phyloP scores from a whole-genome alignment of 768 basidiomycete genomes.

The Termitomyces sp. region DNA sequence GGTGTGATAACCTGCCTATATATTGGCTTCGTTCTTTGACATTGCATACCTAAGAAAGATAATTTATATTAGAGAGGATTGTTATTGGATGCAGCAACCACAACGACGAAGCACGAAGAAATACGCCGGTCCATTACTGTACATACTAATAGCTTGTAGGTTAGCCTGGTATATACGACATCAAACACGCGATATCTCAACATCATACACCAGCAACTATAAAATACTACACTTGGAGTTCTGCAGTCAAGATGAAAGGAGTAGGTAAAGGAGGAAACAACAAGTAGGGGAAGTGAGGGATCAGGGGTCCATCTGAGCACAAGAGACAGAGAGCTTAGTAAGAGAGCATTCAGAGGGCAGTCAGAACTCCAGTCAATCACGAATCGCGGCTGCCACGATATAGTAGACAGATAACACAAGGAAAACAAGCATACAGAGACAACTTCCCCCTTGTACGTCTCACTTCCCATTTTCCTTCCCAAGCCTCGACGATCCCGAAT shows the following conservation, averaged over 20 bases:
- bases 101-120: not conserved
- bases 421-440: not conserved
- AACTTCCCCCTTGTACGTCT: not conserved
- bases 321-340: not conserved
- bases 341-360: not conserved
- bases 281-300: not conserved
- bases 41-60: not conserved
- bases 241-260: not conserved
- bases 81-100: not conserved
- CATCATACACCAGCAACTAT: not conserved
- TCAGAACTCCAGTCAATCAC: not conserved
- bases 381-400: not conserved
- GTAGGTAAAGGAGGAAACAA: not conserved
- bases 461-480: conserved; percentile 31
- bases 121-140: not conserved
- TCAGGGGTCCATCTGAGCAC: not conserved
- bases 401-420: not conserved
- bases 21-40: too few species aligned
- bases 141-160: conserved; percentile 1
- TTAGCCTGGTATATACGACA: not conserved
- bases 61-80: not conserved
- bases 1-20: too few species aligned
- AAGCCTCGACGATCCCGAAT: conserved; percentile 16
- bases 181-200: not conserved
- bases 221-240: not conserved